Base-by-base conservation (phyloP, 306 rosid species). In the Boehmeria nivea region DNA sequence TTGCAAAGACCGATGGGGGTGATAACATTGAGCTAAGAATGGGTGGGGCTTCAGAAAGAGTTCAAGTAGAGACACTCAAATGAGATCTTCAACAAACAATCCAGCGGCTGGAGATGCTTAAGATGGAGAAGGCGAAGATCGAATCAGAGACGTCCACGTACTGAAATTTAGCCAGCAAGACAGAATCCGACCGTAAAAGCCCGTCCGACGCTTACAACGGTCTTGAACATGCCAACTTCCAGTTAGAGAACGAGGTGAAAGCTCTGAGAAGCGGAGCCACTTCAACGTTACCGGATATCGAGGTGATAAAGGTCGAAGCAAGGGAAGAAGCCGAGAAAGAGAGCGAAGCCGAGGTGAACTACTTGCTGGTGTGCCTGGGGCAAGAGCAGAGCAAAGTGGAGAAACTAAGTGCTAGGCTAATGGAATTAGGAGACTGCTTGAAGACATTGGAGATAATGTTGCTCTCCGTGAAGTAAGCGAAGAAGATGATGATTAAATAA, bases 301-400 rank as follows among this genome's bases (percentile, higher is more conserved):
- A 82, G 71, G 89, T 79, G 27, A 87, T 87, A 24, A 84, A 69
- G 72, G 85, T 87, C n/a, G 83, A 85, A 75, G 99, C 99, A n/a
- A 84, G 93, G 74, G 96, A 87, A 70, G 95, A 83, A 81, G 95
- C 93, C 12, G 93, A 73, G 77, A 84, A 87, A 78, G 99, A 91
- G 67, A 87, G 87, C 26, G 99, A 91, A 64, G 94, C 75, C 33
- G 99, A 91, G 47, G 76, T 87, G 70, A 87, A 79, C 69, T 96
- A 91, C 72, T 66, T 91, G 64, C 93, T 87, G 6, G 96, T 91
- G 42, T 91, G 96, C 87, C 88, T 91, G 0, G 99, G 96, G 17
- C 99, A 91, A 81, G 99, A 91, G 74, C 99, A 91, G 68, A 85
- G 87, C 78, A 91, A 47, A 80, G 99, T 87, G 63, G 95, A 87